These are phyloP conservation scores for Cladosporium austrohemisphaericum DNA, from an alignment of 2,329 filamentous ascomycete genomes.

Conservation along the genomic window DNA sequence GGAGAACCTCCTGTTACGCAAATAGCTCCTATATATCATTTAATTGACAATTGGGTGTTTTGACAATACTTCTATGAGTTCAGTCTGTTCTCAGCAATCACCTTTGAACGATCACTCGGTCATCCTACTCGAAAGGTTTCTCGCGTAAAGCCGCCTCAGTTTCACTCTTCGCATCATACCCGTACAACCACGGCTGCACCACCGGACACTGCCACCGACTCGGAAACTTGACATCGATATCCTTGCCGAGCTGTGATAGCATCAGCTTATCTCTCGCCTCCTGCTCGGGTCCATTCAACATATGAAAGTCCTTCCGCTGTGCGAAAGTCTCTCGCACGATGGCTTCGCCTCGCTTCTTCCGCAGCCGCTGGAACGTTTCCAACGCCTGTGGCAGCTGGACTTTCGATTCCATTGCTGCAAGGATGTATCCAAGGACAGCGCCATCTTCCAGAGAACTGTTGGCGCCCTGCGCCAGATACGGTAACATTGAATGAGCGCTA, in stretches of 20 bases:
- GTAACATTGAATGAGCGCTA: slow-evolving; percentile 62
- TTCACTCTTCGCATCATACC: slow-evolving; percentile 59
- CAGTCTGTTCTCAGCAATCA: too few relatives aligned
- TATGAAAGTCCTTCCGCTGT: slow-evolving; percentile 40
- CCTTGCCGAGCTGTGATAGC: slow-evolving; percentile 51
- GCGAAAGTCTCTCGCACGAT: slow-evolving; percentile 63
- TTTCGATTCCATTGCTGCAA: slow-evolving; percentile 48
- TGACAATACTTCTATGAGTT: too few relatives aligned
- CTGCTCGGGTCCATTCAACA: slow-evolving; percentile 54
- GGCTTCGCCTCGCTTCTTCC: slow-evolving; percentile 48
- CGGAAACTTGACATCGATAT: slow-evolving; percentile 55
- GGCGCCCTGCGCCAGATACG: slow-evolving; percentile 56
- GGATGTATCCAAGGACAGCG: slow-evolving; percentile 58
- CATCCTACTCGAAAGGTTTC: too few relatives aligned
- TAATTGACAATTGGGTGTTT: too few relatives aligned
- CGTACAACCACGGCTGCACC: slow-evolving; percentile 62
- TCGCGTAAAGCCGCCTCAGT: slow-evolving; percentile 35
- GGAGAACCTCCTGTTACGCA: too few relatives aligned
- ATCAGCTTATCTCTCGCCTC: slow-evolving; percentile 56
- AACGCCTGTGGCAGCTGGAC: slow-evolving; percentile 39
- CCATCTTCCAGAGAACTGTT: slow-evolving; percentile 67
- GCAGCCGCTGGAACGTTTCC: slow-evolving; percentile 43
- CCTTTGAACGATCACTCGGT: too few relatives aligned
- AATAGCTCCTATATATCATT: too few relatives aligned
- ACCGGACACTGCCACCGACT: slow-evolving; percentile 61